A percentile compares a stretch with the other conserved stretches of the same genome.
Evolutionary conservation across 129 eudicot genomes (phyloP).

Genomic region (Scalesia atractyloides): DNA sequence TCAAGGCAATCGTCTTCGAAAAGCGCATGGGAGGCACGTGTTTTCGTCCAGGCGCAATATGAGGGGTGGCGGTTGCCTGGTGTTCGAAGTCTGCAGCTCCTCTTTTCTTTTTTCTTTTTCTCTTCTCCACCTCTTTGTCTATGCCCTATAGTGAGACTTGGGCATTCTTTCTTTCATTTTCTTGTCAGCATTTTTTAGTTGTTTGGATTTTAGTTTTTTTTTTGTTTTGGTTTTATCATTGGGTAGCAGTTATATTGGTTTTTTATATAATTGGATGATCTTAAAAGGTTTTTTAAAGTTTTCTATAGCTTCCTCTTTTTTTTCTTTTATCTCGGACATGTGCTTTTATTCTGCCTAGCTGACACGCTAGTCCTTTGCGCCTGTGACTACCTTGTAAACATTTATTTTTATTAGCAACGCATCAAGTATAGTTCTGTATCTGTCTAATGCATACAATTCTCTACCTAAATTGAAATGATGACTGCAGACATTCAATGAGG

Average conservation of each 20-base stretch:
- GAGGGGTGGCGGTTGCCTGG: not conserved
- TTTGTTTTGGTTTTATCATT: not conserved
- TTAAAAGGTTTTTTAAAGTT: too few relatives aligned
- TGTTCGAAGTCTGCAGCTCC: not conserved
- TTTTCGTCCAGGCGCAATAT: not conserved
- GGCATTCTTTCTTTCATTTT: not conserved
- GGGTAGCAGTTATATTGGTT: not conserved
- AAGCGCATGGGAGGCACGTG: not conserved
- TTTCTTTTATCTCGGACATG: not conserved
- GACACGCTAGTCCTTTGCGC: not conserved
- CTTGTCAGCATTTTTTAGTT: too few relatives aligned
- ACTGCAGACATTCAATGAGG: conserved; percentile 85
- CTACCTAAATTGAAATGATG: conserved; percentile 15
- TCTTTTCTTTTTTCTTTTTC: not conserved
- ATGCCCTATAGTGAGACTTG: not conserved
- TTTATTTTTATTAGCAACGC: not conserved
- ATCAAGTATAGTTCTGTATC: not conserved
- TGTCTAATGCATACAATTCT: conserved; percentile 15
- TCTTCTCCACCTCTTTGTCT: not conserved
- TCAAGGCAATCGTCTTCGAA: not conserved
- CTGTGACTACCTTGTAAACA: not conserved
- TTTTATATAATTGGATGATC: not conserved
- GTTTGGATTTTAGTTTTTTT: not conserved
- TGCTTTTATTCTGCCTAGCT: not conserved
- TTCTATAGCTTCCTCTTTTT: not conserved